phyloP scores from a whole-genome alignment of 2,329 filamentous ascomycete species.

The Fusarium proliferatum region DNA sequence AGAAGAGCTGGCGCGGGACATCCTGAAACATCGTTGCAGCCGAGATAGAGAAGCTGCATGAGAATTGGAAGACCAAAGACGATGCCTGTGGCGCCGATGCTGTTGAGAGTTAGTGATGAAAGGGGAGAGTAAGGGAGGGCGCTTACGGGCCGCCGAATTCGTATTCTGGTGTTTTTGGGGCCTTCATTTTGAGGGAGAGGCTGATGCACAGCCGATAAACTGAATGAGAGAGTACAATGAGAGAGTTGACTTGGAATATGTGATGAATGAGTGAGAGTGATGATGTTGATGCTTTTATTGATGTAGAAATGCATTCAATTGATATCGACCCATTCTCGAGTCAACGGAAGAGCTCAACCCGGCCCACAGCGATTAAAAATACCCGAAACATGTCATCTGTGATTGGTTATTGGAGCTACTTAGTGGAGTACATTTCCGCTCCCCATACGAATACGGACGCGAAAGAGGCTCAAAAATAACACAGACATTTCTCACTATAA shows the following conservation, averaged over 20 bases:
- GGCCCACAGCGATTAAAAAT: conserved; percentile 23
- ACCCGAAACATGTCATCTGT: background rate
- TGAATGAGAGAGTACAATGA: background rate
- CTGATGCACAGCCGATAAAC: accelerated
- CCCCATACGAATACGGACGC: conserved; percentile 19
- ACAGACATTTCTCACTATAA: accelerated
- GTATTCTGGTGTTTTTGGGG: conserved; percentile 31
- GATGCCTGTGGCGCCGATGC: conserved; percentile 77
- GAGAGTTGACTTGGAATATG: background rate
- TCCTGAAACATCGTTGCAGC: conserved; percentile 88
- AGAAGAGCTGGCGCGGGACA: conserved; percentile 85
- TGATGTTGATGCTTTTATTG: background rate
- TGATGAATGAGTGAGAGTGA: background rate
- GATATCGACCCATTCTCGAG: conserved; percentile 34
- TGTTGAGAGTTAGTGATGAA: conserved; percentile 48
- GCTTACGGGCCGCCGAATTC: conserved; percentile 51
- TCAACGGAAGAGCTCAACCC: conserved; percentile 30
- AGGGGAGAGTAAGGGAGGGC: too few species aligned
- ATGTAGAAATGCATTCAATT: background rate
- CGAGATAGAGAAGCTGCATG: conserved; percentile 78
- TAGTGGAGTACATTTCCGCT: background rate
- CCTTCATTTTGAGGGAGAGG: conserved; percentile 13
- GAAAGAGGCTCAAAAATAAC: accelerated
- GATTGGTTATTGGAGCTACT: background rate
- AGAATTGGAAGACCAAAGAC: conserved; percentile 81